Percentiles rank a stretch among this genome's conserved stretches.
These are phyloP conservation scores for Coemansia reversa DNA, from an alignment of 192 early-diverging fungal species.

Conservation along the genomic window DNA sequence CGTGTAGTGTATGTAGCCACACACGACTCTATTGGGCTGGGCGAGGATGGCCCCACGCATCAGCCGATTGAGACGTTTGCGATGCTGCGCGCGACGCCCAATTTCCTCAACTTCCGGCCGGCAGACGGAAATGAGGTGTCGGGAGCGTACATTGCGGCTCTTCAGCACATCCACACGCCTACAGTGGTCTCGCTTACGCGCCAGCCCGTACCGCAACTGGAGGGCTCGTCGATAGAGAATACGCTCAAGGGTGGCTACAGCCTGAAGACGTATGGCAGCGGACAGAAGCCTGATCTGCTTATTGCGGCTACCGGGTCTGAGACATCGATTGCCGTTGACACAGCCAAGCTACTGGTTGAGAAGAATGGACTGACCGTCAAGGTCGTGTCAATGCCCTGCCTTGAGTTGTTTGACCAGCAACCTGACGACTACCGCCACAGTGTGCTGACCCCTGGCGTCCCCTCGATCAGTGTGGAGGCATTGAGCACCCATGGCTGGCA, in stretches of 20 bases:
- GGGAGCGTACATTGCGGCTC: slow-evolving; percentile 82
- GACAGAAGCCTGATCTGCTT: slow-evolving; percentile 65
- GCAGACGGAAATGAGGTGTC: slow-evolving; percentile 95
- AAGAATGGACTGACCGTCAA: slow-evolving; percentile 61
- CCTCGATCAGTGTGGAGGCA: slow-evolving; percentile 87
- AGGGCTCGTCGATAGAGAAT: slow-evolving; percentile 77
- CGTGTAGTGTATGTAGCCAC: slow-evolving; percentile 98
- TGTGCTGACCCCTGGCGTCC: slow-evolving; percentile 80
- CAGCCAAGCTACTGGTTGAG: slow-evolving; percentile 71
- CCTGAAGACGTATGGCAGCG: slow-evolving; percentile 63
- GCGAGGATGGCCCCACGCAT: slow-evolving; percentile 99
- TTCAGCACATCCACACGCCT: slow-evolving; percentile 68
- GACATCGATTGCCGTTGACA: slow-evolving; percentile 80
- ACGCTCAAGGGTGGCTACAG: slow-evolving; percentile 84
- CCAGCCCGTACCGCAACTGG: slow-evolving; percentile 92
- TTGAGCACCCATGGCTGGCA: slow-evolving; percentile 85
- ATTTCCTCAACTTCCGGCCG: slow-evolving; percentile 83
- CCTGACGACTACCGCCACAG: slow-evolving; percentile 70
- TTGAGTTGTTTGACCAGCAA: slow-evolving; percentile 87
- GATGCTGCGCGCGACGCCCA: slow-evolving; percentile 84
- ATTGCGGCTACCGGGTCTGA: slow-evolving; percentile 92
- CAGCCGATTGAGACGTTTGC: slow-evolving; percentile 96
- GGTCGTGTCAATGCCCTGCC: slow-evolving; percentile 93
- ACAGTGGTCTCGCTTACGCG: slow-evolving; percentile 85
- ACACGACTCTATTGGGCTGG: slow-evolving; percentile 98